Evolutionary conservation across 257 asterid species (phyloP).

Genomic region (Solanum virginianum): DNA sequence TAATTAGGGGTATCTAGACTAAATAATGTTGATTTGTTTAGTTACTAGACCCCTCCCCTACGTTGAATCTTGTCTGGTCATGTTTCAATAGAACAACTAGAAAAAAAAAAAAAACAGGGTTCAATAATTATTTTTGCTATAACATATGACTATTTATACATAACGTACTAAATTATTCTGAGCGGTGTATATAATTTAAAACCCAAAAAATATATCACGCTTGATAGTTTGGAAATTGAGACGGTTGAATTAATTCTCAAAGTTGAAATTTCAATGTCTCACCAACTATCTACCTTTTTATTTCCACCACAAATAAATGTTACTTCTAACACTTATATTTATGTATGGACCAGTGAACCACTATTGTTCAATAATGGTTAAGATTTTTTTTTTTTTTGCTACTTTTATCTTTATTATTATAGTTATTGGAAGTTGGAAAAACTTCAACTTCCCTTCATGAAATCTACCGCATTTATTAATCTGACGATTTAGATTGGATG

Average conservation of each 20-base stretch:
- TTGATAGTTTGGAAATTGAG: background rate
- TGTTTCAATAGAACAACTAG: background rate
- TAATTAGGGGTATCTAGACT: background rate
- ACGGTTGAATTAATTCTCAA: background rate
- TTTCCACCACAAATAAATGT: background rate
- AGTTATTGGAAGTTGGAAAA: background rate
- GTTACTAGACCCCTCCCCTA: background rate
- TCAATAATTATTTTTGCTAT: background rate
- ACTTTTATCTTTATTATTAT: background rate
- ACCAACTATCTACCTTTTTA: background rate
- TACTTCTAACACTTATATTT: background rate
- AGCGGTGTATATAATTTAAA: background rate
- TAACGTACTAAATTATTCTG: background rate
- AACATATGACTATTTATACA: background rate
- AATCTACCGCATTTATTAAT: background rate
- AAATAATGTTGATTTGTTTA: background rate
- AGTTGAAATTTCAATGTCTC: background rate
- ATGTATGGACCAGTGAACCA: slow-evolving; percentile 24
- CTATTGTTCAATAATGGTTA: slow-evolving; percentile 7
- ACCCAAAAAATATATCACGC: background rate
- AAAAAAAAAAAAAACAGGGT: background rate
- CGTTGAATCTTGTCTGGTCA: background rate
- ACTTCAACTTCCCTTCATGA: background rate
- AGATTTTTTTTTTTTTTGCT: slow-evolving; percentile 4
- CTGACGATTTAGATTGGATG: background rate